Evolutionary conservation across 106 monocot genomes (phyloP), one percentile per base, ranked within the genome.

Genomic region (Platanthera zijinensis): DNA sequence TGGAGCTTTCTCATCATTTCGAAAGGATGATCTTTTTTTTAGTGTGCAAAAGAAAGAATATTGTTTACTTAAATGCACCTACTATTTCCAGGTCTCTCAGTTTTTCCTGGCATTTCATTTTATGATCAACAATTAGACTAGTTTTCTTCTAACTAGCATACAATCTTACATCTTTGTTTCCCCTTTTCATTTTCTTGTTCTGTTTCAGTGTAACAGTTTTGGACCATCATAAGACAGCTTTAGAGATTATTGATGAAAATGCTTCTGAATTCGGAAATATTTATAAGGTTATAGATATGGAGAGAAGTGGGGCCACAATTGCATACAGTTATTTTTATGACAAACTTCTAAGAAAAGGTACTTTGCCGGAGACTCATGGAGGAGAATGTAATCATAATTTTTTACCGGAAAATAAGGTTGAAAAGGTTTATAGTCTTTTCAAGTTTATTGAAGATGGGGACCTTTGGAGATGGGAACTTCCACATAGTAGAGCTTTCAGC

Each of bases 181-280:
- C 5, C 32, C 10, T 52, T 19, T n/a, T n/a, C 46, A 32, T 39
- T 17, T 79, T 52, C 39, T n/a, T 59, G 59, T 57, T 49, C 71
- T 48, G 76, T 77, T 85, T 73, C 80, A 97, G 96, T 25, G 82
- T 97, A 64, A 97, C 86, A 32, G 79, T 97, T n/a, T 83, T 97
- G 68, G 96, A 93, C 63, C 96, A 97, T 84, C 96, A 97, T 84
- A 97, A 91, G 83, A 97, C 93, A 82, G 87, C 96, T 73, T 51
- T 82, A n/a, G 93, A 97, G 79, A 72, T 71, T 75, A 76, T 97
- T 19, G 79, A 77, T 28, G 84, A 76, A 57, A 86, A 78, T 78
- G 74, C 68, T 64, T 83, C 74, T 11, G 66, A 2, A 30, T 66
- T 66, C 0, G 62, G 84, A 63, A 97, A 97, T 86, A 87, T 97